These are phyloP conservation scores for Oleoguttula mirabilis DNA, from an alignment of 495 filamentous ascomycete genomes.

Conservation along the genomic window DNA sequence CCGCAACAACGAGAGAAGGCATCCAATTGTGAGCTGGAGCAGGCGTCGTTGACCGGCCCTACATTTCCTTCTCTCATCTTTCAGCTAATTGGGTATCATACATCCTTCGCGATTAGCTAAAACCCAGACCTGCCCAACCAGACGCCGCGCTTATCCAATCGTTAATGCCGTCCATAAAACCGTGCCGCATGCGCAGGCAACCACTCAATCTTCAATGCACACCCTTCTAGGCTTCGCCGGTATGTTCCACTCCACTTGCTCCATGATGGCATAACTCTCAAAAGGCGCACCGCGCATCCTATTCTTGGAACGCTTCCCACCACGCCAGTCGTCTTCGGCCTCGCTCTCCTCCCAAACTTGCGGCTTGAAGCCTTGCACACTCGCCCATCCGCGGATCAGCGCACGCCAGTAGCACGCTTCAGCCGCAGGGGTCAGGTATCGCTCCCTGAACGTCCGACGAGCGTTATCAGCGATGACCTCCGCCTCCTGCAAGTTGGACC, in stretches of 20 bases:
- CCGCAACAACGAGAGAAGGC: no score
- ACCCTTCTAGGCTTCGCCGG: slow-evolving; percentile 6
- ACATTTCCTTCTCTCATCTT: no score
- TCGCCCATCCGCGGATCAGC: slow-evolving; percentile 20
- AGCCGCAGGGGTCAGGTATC: slow-evolving; percentile 26
- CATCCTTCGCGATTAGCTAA: no score
- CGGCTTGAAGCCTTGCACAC: slow-evolving; percentile 11
- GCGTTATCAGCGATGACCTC: slow-evolving; percentile 21
- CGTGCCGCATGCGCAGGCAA: no score
- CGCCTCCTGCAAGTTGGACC: slow-evolving; percentile 6
- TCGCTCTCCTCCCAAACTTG: slow-evolving; percentile 4
- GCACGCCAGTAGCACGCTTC: slow-evolving; percentile 26
- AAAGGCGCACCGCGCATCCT: slow-evolving; percentile 11
- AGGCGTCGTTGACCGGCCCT: no score
- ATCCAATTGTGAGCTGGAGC: no score
- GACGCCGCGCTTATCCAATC: no score
- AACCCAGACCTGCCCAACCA: no score
- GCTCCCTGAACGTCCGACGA: slow-evolving; percentile 20
- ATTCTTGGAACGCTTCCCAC: not conserved
- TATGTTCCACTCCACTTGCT: slow-evolving; percentile 12
- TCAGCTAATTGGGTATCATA: no score
- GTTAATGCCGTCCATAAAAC: no score
- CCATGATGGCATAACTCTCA: slow-evolving; percentile 17
- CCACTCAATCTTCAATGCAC: slow-evolving; percentile 5
- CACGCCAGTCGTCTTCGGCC: not conserved